Conservation (phyloP, 345 rosid species). For the Geranium rotundifolium region DNA sequence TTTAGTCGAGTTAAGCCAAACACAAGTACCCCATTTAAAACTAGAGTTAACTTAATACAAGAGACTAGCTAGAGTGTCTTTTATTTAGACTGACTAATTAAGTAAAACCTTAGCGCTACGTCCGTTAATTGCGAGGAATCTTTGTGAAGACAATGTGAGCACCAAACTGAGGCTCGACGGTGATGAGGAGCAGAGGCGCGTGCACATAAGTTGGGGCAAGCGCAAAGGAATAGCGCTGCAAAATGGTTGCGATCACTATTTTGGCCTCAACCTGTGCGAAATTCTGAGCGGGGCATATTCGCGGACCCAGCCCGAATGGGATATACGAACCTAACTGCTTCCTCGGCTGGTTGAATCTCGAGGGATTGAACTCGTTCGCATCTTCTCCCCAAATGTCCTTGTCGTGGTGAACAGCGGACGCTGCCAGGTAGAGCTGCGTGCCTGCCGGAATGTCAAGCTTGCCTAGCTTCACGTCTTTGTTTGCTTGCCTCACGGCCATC, state of each 20-base stretch:
- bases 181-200: no score
- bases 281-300: slow-evolving; percentile 46
- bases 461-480: slow-evolving; percentile 38
- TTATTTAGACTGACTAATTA: no score
- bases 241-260: slow-evolving; percentile 42
- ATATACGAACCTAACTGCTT: slow-evolving; percentile 34
- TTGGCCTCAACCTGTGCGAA: slow-evolving; percentile 46
- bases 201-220: no score
- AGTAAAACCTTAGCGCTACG: no score
- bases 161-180: no score
- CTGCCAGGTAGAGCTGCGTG: slow-evolving; percentile 43
- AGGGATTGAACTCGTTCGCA: slow-evolving; percentile 52
- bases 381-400: slow-evolving; percentile 61
- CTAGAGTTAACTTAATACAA: no score
- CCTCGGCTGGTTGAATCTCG: slow-evolving; percentile 38
- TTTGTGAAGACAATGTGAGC: no score
- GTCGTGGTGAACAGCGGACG: slow-evolving; percentile 48
- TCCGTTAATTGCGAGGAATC: no score
- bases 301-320: slow-evolving; percentile 56
- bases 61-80: no score
- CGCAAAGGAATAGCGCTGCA: slow-evolving; percentile 7
- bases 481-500: slow-evolving; percentile 37
- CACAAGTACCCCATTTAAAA: no score
- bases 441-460: slow-evolving; percentile 45
- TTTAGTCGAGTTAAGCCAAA: no score